Conservation (phyloP, 2,329 filamentous ascomycete species). For the Aspergillus ochraceoroseus region DNA sequence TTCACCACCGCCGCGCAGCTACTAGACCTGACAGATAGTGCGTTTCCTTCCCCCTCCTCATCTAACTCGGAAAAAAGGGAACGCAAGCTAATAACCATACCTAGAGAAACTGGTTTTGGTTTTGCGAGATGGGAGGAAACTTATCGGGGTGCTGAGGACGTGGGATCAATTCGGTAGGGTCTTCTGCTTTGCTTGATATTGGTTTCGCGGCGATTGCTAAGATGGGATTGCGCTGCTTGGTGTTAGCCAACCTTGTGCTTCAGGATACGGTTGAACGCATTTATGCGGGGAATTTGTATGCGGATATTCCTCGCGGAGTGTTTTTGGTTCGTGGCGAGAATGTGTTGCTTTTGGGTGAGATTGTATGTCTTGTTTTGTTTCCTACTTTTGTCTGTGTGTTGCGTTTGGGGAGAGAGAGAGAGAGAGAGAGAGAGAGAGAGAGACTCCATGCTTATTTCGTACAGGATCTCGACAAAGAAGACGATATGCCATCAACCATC, state of each 20-base stretch:
- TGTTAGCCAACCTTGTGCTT: conserved; percentile 94
- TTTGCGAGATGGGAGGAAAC: conserved; percentile 86
- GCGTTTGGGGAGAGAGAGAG: no score
- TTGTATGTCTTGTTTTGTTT: conserved; percentile 47
- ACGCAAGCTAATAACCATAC: conserved; percentile 1
- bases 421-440: no score
- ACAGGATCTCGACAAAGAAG: conserved; percentile 89
- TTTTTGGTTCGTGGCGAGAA: conserved; percentile 95
- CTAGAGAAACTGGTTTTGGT: conserved; percentile 94
- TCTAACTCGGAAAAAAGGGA: not conserved
- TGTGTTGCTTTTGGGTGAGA: conserved; percentile 90
- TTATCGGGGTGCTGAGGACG: conserved; percentile 85
- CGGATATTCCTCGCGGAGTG: conserved; percentile 78
- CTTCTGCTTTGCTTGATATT: not conserved
- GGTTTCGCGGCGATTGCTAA: not conserved
- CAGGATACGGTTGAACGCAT: conserved; percentile 89
- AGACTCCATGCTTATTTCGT: conserved; percentile 1
- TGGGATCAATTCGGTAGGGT: conserved; percentile 94
- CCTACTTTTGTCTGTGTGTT: not conserved
- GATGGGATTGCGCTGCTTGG: no score
- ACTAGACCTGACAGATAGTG: conserved; percentile 95
- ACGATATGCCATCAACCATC: conserved; percentile 70
- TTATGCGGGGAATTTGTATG: conserved; percentile 69
- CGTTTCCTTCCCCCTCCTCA: conserved; percentile 33
- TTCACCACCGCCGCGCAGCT: conserved; percentile 97